These are phyloP conservation scores for Bonia amplexicaulis DNA, from an alignment of 176 grass and related monocot genomes.

Conservation along the genomic window DNA sequence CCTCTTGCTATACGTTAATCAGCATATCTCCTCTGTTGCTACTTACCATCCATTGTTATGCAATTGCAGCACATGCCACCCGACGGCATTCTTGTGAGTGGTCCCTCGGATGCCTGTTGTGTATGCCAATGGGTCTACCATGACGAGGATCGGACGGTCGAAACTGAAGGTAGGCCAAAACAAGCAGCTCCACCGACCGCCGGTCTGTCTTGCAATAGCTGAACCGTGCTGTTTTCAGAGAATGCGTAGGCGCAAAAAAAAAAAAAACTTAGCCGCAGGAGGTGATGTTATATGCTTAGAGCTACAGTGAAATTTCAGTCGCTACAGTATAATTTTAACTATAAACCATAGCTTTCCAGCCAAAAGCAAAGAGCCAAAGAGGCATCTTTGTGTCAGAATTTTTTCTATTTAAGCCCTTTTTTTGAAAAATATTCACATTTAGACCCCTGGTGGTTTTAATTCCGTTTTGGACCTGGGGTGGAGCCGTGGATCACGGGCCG, in stretches of 20 bases:
- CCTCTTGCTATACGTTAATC: background rate
- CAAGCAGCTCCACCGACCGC: background rate
- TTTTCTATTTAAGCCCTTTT: too few relatives aligned
- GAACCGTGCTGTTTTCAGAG: background rate
- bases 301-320: too few relatives aligned
- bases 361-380: background rate
- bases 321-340: too few relatives aligned
- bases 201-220: background rate
- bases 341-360: too few relatives aligned
- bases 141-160: background rate
- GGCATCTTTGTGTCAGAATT: conserved; percentile 56
- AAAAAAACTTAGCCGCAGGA: conserved; percentile 23
- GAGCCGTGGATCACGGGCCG: too few relatives aligned
- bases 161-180: background rate
- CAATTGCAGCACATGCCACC: conserved; percentile 22
- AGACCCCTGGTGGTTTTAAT: too few relatives aligned
- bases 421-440: too few relatives aligned
- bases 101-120: conserved; percentile 12
- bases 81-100: background rate
- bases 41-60: conserved; percentile 8
- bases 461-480: too few relatives aligned
- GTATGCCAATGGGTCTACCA: conserved; percentile 8
- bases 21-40: background rate
- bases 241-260: conserved; percentile 1
- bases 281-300: too few relatives aligned